phyloP scores from a whole-genome alignment of 2,329 filamentous ascomycete genomes.

The Macrophomina pseudophaseolina region DNA sequence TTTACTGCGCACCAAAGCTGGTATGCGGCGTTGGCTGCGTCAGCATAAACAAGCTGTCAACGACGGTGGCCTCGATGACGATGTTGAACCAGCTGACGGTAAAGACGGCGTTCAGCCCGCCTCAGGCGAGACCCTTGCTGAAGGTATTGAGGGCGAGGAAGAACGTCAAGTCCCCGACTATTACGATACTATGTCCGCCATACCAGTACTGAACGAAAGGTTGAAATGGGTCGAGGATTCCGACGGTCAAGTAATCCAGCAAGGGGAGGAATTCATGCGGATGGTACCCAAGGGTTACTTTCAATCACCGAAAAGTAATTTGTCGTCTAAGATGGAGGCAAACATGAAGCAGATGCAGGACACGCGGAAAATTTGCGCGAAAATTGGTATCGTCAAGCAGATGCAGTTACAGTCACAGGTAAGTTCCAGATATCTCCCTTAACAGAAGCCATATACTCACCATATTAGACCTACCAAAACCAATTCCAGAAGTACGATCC shows the following conservation, averaged over 20 bases:
- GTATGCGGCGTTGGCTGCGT: conserved; percentile 86
- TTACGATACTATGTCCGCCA: conserved; percentile 83
- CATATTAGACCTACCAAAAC: conserved; percentile 83
- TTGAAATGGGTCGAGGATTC: conserved; percentile 88
- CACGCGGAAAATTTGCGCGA: conserved; percentile 91
- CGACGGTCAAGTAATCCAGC: conserved; percentile 87
- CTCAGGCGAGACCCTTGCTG: conserved; percentile 79
- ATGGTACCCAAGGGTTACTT: conserved; percentile 79
- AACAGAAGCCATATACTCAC: conserved; percentile 29
- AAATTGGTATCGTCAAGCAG: conserved; percentile 97
- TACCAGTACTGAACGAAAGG: conserved; percentile 80
- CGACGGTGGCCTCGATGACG: conserved; percentile 50
- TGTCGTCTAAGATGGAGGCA: conserved; percentile 81
- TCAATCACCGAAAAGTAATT: conserved; percentile 71
- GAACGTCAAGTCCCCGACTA: conserved; percentile 90
- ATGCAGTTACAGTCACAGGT: conserved; percentile 98
- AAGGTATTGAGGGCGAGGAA: conserved; percentile 84
- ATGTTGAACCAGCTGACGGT: conserved; percentile 54
- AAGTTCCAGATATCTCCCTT: conserved; percentile 39
- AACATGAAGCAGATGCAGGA: conserved; percentile 97
- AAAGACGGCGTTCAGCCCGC: conserved; percentile 54
- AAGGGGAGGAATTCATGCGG: conserved; percentile 81
- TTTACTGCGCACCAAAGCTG: conserved; percentile 79
- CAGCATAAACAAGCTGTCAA: conserved; percentile 70
- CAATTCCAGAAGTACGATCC: conserved; percentile 97